phyloP scores from a whole-genome alignment of 108 stramenopile genomes.

The Bacterosira constricta region DNA sequence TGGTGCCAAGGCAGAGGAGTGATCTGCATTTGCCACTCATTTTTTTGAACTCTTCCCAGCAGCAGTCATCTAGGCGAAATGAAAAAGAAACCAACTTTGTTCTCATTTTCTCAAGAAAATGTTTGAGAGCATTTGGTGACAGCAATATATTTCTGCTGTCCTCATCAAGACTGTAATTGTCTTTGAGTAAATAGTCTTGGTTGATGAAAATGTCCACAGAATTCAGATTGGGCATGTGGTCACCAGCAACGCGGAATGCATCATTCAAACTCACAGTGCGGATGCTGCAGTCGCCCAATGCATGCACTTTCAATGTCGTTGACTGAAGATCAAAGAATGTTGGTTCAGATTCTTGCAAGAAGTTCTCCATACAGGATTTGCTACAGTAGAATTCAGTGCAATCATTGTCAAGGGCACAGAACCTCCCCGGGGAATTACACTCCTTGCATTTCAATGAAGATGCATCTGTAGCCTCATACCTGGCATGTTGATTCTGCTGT shows the following conservation, averaged over 20 bases:
- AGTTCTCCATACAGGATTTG: conserved; percentile 20
- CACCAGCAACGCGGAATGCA: conserved; percentile 5
- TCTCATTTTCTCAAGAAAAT: conserved; percentile 5
- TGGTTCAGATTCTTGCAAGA: conserved; percentile 12
- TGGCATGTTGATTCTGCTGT: too few species aligned
- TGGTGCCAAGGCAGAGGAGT: not conserved
- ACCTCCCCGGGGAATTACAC: not conserved
- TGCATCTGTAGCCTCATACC: too few species aligned
- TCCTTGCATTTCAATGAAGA: conserved; percentile 1
- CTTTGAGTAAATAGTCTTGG: not conserved
- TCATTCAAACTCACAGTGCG: conserved; percentile 5
- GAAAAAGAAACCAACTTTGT: conserved; percentile 1
- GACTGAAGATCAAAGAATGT: conserved; percentile 14
- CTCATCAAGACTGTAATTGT: not conserved
- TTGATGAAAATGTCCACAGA: conserved; percentile 15
- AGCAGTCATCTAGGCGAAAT: conserved; percentile 16
- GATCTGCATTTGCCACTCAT: conserved; percentile 3
- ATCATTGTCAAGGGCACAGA: conserved; percentile 19
- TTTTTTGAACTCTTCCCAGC: conserved; percentile 11
- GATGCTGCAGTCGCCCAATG: conserved; percentile 9
- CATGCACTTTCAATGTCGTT: conserved; percentile 10
- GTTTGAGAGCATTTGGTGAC: not conserved
- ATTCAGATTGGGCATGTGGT: conserved; percentile 31
- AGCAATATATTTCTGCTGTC: conserved; percentile 2
- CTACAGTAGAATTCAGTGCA: conserved; percentile 22